Base-by-base conservation (phyloP, 2,329 filamentous ascomycete species). In the Hymenoscyphus scutula region DNA sequence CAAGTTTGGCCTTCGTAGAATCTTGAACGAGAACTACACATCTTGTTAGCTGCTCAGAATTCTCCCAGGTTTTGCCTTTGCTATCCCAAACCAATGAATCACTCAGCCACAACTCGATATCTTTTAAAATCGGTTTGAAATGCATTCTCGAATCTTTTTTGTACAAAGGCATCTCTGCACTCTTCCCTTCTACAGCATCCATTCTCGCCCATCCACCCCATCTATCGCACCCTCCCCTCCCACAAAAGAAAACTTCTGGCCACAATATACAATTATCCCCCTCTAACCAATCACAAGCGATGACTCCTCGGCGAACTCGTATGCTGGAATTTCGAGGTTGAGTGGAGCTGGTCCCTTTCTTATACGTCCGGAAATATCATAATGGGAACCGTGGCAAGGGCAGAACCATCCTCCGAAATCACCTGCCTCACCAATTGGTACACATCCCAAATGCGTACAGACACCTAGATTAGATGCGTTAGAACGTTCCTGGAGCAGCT, bases 331-430 rank as follows among this genome's bases (percentile, higher is more conserved):
- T 83, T 98, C 95, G 76, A 99, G 88, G 85, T 99, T 99, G 75
- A 99, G 87, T 70, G 95, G 95, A 66, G 95, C 95, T 68, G 95
- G 95, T 70, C 95, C 95, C 86, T 91, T 97, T 84, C 95, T 89
- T 86, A 97, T 91, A 81, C 95, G 92, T 78, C 95, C 95, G 69
- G 93, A 98, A 79, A 99, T 98, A 79, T 99, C 95, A 87, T 99
- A 99, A 85, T 99, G 95, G 72, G 93, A 97, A 80, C 95, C 95
- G 87, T 99, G 95, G 90, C 95, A 99, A 70, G 95, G 95, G 85
- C 95, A 99, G 90, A 99, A 99, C 95, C 95, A 99, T 77, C 95
- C 95, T 77, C 95, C 95, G 75, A 84, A 99, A 81, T 99, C 96
- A 78, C 95, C 95, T 69, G 95, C 92, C 84, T 99, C 95, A 75